A percentile compares a stretch with the other conserved stretches of the same genome.
phyloP scores from a whole-genome alignment of 805 yeast genomes.

The Candida piceae region DNA sequence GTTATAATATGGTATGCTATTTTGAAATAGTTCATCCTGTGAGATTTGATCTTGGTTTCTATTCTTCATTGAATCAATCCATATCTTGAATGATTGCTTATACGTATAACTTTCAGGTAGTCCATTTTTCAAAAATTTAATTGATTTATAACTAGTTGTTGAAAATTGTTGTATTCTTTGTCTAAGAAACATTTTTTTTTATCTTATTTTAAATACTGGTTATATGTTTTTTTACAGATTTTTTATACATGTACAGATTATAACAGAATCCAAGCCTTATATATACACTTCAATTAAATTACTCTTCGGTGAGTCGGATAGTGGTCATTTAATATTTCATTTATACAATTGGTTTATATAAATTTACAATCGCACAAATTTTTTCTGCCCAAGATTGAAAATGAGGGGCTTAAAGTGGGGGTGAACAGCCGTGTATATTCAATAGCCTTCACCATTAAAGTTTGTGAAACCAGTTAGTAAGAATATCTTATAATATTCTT shows the following conservation, averaged over 20 bases:
- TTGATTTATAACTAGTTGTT: not conserved
- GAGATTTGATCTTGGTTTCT: conserved; percentile 17
- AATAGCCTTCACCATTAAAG: conserved; percentile 71
- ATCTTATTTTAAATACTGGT: no score
- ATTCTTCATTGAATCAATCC: conserved; percentile 18
- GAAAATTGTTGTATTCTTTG: conserved; percentile 2
- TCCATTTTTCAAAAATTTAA: conserved; percentile 11
- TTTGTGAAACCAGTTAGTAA: conserved; percentile 68
- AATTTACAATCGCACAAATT: no score
- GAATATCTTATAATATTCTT: conserved; percentile 57
- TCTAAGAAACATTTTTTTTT: not conserved
- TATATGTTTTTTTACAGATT: no score
- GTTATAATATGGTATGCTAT: conserved; percentile 25
- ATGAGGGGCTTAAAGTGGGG: no score
- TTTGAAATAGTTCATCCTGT: conserved; percentile 21
- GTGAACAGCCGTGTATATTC: conserved; percentile 1
- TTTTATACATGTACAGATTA: no score
- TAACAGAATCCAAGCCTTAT: no score
- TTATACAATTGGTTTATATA: no score
- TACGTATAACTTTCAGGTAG: conserved; percentile 12
- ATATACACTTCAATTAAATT: no score
- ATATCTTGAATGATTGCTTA: conserved; percentile 19
- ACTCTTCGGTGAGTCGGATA: no score
- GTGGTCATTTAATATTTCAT: no score
- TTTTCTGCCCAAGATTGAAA: no score